A percentile compares a stretch with the other conserved stretches of the same genome.
phyloP scores from a whole-genome alignment of 169 alveolate species.

The Cryptosporidium baileyi region DNA sequence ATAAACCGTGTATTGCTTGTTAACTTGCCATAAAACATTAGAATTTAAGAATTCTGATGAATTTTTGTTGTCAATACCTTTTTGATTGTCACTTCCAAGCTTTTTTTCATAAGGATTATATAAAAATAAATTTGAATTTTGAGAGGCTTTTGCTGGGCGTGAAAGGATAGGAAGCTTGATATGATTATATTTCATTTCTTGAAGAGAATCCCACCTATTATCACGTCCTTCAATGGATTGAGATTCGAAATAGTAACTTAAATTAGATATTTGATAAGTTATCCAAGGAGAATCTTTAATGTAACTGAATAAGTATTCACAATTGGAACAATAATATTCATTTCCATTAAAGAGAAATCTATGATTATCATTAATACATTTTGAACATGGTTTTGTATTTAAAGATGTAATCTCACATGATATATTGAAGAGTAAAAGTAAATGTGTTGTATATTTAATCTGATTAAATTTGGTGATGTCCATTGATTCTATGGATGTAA shows the following conservation, averaged over 20 bases:
- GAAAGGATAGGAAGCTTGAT: no score
- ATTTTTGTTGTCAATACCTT: no score
- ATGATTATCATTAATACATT: neutral
- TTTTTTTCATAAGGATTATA: constrained; percentile 57
- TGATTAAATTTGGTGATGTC: neutral
- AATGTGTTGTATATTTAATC: neutral
- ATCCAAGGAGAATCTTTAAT: neutral
- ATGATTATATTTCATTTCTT: neutral
- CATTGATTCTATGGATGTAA: constrained; percentile 26
- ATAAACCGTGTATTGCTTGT: constrained; percentile 14
- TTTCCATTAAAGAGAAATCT: no score
- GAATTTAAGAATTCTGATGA: neutral
- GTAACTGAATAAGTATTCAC: neutral
- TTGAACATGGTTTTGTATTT: neutral
- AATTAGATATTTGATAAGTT: neutral
- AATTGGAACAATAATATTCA: constrained; percentile 32
- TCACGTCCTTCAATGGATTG: neutral
- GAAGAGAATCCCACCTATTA: constrained; percentile 16
- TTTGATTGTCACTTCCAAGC: neutral
- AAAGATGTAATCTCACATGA: constrained; percentile 11
- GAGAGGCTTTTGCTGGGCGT: no score
- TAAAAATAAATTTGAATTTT: constrained; percentile 19
- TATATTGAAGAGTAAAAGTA: constrained; percentile 17
- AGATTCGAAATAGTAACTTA: neutral
- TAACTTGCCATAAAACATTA: constrained; percentile 26